Percentiles rank a stretch among this genome's conserved stretches.
Evolutionary conservation across 441 rosid species (phyloP).

Genomic region (Aleurites moluccanus): DNA sequence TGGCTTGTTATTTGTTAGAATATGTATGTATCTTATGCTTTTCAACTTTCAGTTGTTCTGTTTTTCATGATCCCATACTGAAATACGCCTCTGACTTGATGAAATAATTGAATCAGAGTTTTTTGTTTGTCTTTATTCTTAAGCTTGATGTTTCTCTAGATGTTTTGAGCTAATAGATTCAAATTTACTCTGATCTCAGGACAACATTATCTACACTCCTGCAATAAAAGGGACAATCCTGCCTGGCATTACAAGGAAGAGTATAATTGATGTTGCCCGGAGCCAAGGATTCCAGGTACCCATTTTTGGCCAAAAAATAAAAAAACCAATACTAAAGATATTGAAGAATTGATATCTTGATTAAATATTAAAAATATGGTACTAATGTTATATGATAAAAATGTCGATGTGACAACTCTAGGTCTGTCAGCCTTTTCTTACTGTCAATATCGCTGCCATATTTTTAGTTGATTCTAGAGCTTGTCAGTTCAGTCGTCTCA

Average conservation of each 20-base stretch:
- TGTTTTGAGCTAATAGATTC: constrained; percentile 18
- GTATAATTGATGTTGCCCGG: constrained; percentile 84
- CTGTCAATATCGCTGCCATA: neutral
- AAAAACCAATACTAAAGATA: neutral
- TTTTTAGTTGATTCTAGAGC: neutral
- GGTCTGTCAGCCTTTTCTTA: neutral
- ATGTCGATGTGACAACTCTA: neutral
- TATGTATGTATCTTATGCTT: neutral
- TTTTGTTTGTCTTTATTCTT: neutral
- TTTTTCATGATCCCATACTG: neutral
- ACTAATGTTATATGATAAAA: neutral
- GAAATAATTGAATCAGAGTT: neutral
- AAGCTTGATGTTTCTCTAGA: constrained; percentile 10
- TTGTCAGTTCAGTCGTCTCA: neutral
- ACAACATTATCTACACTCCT: constrained; percentile 67
- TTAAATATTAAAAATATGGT: neutral
- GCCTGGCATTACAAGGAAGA: constrained; percentile 88
- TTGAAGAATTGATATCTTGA: constrained; percentile 4
- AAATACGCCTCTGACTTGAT: neutral
- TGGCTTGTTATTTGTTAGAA: neutral
- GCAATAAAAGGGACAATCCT: constrained; percentile 83
- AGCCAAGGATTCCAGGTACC: constrained; percentile 76
- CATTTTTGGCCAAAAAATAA: neutral
- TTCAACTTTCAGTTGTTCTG: neutral
- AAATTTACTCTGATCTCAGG: constrained; percentile 39